Percentiles rank a stretch among this genome's conserved stretches.
Evolutionary conservation across 257 asterid genomes (phyloP).

Genomic region (Anisodus acutangulus): DNA sequence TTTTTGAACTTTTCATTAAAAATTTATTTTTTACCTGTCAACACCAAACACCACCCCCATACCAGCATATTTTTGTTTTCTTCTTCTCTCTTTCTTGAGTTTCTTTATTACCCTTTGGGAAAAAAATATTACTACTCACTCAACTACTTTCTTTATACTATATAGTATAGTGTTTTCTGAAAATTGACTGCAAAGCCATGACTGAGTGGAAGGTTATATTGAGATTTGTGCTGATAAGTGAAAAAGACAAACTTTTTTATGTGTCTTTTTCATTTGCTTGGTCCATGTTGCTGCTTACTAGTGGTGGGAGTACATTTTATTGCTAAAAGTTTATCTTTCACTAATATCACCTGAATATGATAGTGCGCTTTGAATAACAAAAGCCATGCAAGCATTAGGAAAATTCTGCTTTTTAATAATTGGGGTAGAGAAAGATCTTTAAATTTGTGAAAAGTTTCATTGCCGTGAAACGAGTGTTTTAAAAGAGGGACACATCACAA

Average conservation of each 20-base stretch:
- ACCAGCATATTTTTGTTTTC: slow-evolving; percentile 19
- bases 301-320: neutral
- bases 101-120: neutral
- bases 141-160: neutral
- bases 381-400: neutral
- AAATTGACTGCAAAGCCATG: neutral
- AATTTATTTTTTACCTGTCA: slow-evolving; percentile 30
- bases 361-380: neutral
- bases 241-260: neutral
- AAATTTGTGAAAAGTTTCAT: neutral
- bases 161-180: neutral
- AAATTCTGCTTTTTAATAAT: neutral
- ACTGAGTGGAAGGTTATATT: neutral
- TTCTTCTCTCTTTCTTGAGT: neutral
- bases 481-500: neutral
- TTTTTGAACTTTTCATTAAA: slow-evolving; percentile 14
- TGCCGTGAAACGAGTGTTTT: neutral
- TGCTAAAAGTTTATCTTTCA: neutral
- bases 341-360: neutral
- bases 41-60: slow-evolving; percentile 8
- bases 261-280: slow-evolving; percentile 14
- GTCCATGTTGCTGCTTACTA: neutral
- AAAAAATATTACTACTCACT: neutral
- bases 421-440: neutral
- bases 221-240: neutral